Evolutionary conservation across 345 rosid genomes (phyloP).

Genomic region (Cardamine resedifolia): DNA sequence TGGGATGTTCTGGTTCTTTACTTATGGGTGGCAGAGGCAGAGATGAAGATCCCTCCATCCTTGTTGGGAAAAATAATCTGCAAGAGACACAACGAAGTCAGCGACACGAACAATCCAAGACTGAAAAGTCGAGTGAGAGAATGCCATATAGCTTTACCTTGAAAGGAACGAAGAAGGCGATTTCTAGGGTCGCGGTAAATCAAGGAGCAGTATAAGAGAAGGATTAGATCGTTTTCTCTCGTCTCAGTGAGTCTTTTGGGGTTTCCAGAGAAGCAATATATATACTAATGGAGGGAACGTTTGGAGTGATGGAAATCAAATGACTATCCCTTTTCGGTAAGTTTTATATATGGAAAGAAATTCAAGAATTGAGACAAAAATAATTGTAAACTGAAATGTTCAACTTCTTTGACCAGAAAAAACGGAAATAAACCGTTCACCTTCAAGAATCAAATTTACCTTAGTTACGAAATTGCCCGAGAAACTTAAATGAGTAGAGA

Average conservation of each 20-base stretch:
- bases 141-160: conserved; percentile 4
- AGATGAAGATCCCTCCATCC: conserved; percentile 51
- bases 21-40: conserved; percentile 37
- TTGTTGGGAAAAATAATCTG: conserved; percentile 7
- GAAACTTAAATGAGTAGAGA: too few species aligned
- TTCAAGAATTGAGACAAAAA: not conserved
- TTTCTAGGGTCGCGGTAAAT: conserved; percentile 25
- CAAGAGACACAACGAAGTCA: not conserved
- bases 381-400: not conserved
- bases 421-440: too few species aligned
- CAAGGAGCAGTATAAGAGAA: not conserved
- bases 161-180: not conserved
- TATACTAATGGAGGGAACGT: conserved; percentile 37
- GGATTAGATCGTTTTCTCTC: not conserved
- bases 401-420: too few species aligned
- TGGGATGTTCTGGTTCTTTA: conserved; percentile 35
- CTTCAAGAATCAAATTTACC: not conserved
- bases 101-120: not conserved
- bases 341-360: not conserved
- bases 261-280: not conserved
- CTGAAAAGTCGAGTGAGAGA: not conserved
- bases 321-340: not conserved
- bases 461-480: too few species aligned
- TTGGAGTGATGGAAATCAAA: not conserved
- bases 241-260: conserved; percentile 1